Evolutionary conservation across 495 filamentous ascomycete genomes (phyloP), one percentile per base, ranked within the genome.

Genomic region (Usnea hakonensis): DNA sequence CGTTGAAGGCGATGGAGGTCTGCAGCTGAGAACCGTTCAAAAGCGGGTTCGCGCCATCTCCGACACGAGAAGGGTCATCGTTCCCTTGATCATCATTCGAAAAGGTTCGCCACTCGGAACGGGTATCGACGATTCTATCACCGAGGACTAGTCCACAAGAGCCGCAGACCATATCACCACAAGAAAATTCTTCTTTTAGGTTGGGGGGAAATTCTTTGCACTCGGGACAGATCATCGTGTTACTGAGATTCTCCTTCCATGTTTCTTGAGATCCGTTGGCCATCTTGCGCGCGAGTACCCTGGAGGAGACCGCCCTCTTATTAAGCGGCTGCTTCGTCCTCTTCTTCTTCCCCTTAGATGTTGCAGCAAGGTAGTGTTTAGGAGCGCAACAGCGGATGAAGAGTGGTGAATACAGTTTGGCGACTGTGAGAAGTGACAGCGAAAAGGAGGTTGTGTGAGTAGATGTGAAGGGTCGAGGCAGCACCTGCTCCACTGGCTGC

Each of bases 21-120:
- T 95, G 86, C 46, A 98, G 86, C 75, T 97, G 92, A 63, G 90
- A 87, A 52, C 93, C 95, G 68, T 96, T 91, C 43, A 95, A 81
- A 61, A 97, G 81, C 23, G 87, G 82, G 68, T 97, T 96, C 43
- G 84, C 83, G 0, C 84, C 90, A 56, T 97, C 94, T 75, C 94
- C 94, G 67, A 98, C 94, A 90, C 94, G 94, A 57, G 90, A 95
- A 1, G 94, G 94, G 71, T 98, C 94, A 66, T 97, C 94, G 71
- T 88, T 90, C 59, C 82, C 83, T 73, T 95, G 90, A 69, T 98
- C 95, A 68, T 98, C 94, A 75, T 96, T 97, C 62, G 90, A 88
- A 74, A 98, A 98, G 10, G 95, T 98, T 68, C 94, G 90, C 94
- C 94, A 98, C 77, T 98, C 94, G 56, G 91, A 96, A 56, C 95